These are phyloP conservation scores for Xerocomellus dryophilus DNA, from an alignment of 768 basidiomycete genomes.

Conservation along the genomic window DNA sequence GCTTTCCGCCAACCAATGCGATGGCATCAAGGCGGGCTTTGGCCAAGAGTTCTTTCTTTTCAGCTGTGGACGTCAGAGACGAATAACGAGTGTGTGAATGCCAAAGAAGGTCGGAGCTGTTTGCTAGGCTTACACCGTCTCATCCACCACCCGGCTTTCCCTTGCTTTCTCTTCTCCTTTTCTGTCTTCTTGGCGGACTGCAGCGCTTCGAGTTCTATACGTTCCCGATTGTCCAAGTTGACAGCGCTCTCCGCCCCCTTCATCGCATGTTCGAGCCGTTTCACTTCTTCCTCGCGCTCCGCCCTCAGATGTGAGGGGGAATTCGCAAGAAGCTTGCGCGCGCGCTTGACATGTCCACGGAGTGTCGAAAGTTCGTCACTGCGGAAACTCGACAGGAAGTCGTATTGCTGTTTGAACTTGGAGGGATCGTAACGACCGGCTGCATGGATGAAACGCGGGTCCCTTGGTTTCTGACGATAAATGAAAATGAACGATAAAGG, in stretches of 20 bases:
- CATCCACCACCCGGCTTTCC: conserved; percentile 84
- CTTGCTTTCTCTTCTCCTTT: conserved; percentile 58
- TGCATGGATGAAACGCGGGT: conserved; percentile 80
- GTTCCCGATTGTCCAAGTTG: conserved; percentile 66
- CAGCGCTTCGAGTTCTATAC: conserved; percentile 69
- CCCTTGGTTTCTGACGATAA: conserved; percentile 61
- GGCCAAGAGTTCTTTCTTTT: conserved; percentile 70
- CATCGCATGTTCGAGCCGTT: conserved; percentile 65
- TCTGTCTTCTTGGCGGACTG: conserved; percentile 44
- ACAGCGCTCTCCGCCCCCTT: conserved; percentile 77
- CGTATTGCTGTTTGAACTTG: conserved; percentile 68
- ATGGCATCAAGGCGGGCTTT: conserved; percentile 79
- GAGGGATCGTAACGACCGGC: conserved; percentile 64
- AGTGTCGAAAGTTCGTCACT: conserved; percentile 61
- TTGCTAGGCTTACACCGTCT: conserved; percentile 60
- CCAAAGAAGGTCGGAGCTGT: background rate
- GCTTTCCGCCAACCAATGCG: conserved; percentile 69
- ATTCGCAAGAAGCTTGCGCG: conserved; percentile 57
- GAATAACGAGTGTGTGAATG: conserved; percentile 1
- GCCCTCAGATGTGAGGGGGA: conserved; percentile 58
- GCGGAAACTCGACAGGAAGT: conserved; percentile 69
- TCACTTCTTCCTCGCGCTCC: conserved; percentile 66
- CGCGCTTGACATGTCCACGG: conserved; percentile 62
- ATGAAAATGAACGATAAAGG: background rate
- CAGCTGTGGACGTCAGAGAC: conserved; percentile 46